Conservation (phyloP, 2,329 filamentous ascomycete genomes). For the Coniella vitis region DNA sequence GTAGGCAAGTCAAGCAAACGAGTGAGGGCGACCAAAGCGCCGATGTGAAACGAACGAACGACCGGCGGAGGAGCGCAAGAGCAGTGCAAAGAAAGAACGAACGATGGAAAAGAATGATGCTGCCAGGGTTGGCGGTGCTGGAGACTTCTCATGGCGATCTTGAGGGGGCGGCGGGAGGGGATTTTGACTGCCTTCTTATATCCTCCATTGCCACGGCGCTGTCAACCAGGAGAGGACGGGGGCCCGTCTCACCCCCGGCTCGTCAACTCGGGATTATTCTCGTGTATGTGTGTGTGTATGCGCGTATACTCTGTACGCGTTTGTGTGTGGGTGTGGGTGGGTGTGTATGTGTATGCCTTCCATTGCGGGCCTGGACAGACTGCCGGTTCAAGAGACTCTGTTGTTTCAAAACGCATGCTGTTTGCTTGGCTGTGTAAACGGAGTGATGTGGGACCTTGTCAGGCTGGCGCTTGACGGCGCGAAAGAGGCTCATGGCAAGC, state of each 20-base stretch:
- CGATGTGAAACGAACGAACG: slow-evolving; percentile 13
- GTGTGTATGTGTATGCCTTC: too few relatives aligned
- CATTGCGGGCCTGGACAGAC: too few relatives aligned
- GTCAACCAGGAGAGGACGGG: not conserved
- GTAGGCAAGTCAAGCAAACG: slow-evolving; percentile 8
- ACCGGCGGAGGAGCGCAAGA: slow-evolving; percentile 9
- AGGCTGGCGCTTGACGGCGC: slow-evolving; percentile 4
- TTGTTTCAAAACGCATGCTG: slow-evolving; percentile 13
- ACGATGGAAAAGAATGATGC: not conserved
- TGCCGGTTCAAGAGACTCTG: too few relatives aligned
- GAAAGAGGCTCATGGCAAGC: too few relatives aligned
- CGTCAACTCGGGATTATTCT: too few relatives aligned
- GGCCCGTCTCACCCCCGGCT: too few relatives aligned
- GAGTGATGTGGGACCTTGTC: slow-evolving; percentile 6
- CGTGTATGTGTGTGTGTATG: too few relatives aligned
- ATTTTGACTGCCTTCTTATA: not conserved
- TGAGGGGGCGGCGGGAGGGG: not conserved
- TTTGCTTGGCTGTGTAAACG: slow-evolving; percentile 12
- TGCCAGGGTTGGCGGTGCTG: slow-evolving; percentile 8
- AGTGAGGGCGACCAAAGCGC: slow-evolving; percentile 13
- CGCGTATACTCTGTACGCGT: too few relatives aligned
- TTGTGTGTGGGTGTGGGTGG: too few relatives aligned
- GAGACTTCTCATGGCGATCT: not conserved
- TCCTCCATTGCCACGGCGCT: not conserved
- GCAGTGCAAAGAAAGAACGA: not conserved